phyloP scores from a whole-genome alignment of 1,284 basidiomycete genomes.

The Ustilago trichophora region DNA sequence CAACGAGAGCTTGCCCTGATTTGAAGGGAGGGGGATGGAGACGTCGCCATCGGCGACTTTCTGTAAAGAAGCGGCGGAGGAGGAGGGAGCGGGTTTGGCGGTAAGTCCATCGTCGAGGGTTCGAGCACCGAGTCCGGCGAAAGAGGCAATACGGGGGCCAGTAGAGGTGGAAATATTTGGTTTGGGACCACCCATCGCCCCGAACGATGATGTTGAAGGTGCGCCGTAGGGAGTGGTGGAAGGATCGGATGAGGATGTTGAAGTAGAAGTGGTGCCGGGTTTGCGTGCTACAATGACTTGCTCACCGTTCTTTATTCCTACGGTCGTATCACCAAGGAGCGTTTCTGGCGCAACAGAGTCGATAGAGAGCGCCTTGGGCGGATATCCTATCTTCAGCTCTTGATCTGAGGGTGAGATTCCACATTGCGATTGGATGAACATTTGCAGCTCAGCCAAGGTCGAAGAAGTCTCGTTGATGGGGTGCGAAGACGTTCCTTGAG shows the following conservation, averaged over 20 bases:
- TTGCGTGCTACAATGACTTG: slow-evolving; percentile 37
- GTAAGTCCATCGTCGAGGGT: slow-evolving; percentile 22
- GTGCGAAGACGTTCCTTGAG: slow-evolving; percentile 38
- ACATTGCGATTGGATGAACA: slow-evolving; percentile 13
- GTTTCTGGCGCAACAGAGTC: not conserved
- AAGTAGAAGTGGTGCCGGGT: not conserved
- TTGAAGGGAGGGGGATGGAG: slow-evolving; percentile 8
- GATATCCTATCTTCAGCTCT: slow-evolving; percentile 47
- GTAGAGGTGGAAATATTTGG: slow-evolving; percentile 23
- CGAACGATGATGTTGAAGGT: slow-evolving; percentile 12
- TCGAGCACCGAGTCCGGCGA: slow-evolving; percentile 17
- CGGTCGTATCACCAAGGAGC: slow-evolving; percentile 1
- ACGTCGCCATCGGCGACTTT: slow-evolving; percentile 25
- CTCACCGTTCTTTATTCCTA: slow-evolving; percentile 33
- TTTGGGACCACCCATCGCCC: slow-evolving; percentile 12
- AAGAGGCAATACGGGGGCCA: not conserved
- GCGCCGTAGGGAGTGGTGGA: not conserved
- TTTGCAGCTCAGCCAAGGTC: slow-evolving; percentile 18
- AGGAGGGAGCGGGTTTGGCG: not conserved
- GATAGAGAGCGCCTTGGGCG: slow-evolving; percentile 23
- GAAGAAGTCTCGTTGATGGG: slow-evolving; percentile 12
- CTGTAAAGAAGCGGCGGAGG: not conserved
- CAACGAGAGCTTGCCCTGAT: slow-evolving; percentile 17
- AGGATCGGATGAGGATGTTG: not conserved
- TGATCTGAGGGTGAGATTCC: slow-evolving; percentile 27